These are phyloP conservation scores for Kodamaea sp. DNA, from an alignment of 1,139 yeast genomes.

Conservation along the genomic window DNA sequence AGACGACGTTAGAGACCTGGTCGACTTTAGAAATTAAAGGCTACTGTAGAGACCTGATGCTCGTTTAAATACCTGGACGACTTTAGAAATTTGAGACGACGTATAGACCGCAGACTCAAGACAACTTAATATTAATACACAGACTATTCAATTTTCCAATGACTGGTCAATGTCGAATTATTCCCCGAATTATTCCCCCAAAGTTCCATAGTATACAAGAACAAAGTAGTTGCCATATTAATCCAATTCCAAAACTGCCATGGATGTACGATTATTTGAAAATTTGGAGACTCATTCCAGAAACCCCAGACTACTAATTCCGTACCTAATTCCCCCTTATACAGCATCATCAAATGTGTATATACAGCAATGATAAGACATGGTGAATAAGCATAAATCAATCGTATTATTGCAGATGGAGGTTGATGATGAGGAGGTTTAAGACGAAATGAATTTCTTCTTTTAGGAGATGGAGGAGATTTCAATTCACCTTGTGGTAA, in stretches of 20 bases:
- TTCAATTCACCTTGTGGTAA: slow-evolving; percentile 1
- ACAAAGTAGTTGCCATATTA: slow-evolving; percentile 74
- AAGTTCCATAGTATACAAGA: slow-evolving; percentile 77
- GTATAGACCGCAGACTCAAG: no score
- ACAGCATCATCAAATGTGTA: slow-evolving; percentile 89
- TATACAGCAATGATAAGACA: slow-evolving; percentile 92
- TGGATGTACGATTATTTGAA: slow-evolving; percentile 53
- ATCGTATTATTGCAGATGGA: slow-evolving; percentile 47
- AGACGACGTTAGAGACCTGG: no score
- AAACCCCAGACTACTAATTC: slow-evolving; percentile 59
- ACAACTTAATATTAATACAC: no score
- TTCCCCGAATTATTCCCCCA: slow-evolving; percentile 37
- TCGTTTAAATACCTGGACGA: no score
- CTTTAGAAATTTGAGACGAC: no score
- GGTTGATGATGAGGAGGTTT: slow-evolving; percentile 26
- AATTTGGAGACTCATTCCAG: slow-evolving; percentile 26
- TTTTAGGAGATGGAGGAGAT: slow-evolving; percentile 2
- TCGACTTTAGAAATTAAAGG: no score
- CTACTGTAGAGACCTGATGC: no score
- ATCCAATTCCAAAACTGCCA: slow-evolving; percentile 98
- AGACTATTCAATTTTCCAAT: slow-evolving; percentile 22
- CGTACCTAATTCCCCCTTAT: slow-evolving; percentile 70
- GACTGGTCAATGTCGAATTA: slow-evolving; percentile 25
- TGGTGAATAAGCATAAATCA: slow-evolving; percentile 86
- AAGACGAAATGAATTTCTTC: slow-evolving; percentile 12